Base-by-base conservation (phyloP, 805 yeast species). In the Yarrowia sp. region DNA sequence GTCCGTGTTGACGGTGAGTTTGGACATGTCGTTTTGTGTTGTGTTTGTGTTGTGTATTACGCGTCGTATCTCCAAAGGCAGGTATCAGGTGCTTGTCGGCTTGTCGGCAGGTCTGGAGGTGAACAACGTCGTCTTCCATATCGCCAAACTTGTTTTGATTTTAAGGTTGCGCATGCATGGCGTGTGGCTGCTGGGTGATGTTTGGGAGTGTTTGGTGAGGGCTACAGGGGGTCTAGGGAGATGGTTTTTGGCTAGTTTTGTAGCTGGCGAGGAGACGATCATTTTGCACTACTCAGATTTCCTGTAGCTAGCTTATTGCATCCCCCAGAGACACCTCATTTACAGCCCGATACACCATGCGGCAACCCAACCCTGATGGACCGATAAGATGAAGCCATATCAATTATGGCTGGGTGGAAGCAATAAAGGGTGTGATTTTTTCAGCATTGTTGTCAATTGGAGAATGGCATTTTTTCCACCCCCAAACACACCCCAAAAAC, bases 1-100 rank as follows among this genome's bases (percentile, higher is more conserved):
- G 41, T 58, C 64, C 50, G 64, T 58, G 35, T 58, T 58, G 42
- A 58, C 51, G 28, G 64, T 58, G 11, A 58, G 36, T 41, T 55
- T 55, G 31, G 61, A 38, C 61, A 55, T 55, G 33, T 10, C 18
- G 39, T 48, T 41, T 47, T 15, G 38, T 48, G n/a, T n/a, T 17
- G 53, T 45, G 11, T 35, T 2, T 35, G 15, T 48, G 48, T 43
- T 32, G 11, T 22, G 48, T 14, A 15, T n/a, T n/a, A n/a, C n/a
- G n/a, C n/a, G n/a, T n/a, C n/a, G n/a, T n/a, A n/a, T n/a, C n/a
- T n/a, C n/a, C n/a, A n/a, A n/a, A n/a, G n/a, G n/a, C n/a, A n/a
- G n/a, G n/a, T n/a, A n/a, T n/a, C n/a, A n/a, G n/a, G n/a, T n/a
- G n/a, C n/a, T n/a, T n/a, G n/a, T n/a, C n/a, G n/a, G n/a, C n/a